phyloP scores from a whole-genome alignment of 2,329 filamentous ascomycete genomes.

The Aspergillus japonicus region DNA sequence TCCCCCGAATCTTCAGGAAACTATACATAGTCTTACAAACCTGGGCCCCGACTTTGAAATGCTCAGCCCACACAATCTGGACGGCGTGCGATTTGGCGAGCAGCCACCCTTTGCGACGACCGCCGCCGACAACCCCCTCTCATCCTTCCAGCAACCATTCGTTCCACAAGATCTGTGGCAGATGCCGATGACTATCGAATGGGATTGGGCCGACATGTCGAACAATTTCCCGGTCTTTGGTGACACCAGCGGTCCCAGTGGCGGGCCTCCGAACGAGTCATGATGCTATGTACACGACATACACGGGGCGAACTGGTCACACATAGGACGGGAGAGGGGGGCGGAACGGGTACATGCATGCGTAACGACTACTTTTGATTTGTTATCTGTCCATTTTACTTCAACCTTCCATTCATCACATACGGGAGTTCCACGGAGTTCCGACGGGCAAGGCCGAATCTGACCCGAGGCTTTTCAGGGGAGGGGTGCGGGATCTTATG shows the following conservation, averaged over 20 bases:
- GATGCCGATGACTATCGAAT: constrained; percentile 93
- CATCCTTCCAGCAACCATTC: constrained; percentile 75
- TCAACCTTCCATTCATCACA: not conserved
- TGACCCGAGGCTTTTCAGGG: not conserved
- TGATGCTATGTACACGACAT: not conserved
- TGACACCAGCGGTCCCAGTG: constrained; percentile 7
- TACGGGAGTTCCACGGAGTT: not conserved
- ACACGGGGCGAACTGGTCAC: not conserved
- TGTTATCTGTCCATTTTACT: not conserved
- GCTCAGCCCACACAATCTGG: constrained; percentile 36
- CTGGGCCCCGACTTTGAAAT: constrained; percentile 41
- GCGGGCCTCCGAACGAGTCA: not conserved
- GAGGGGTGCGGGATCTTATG: not conserved
- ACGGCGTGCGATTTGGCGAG: constrained; percentile 33
- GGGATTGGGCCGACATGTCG: constrained; percentile 66
- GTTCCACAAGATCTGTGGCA: constrained; percentile 93
- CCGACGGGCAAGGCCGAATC: not conserved
- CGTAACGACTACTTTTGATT: not conserved
- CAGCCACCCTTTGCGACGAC: constrained; percentile 30
- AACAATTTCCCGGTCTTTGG: constrained; percentile 39
- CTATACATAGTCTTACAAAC: constrained; percentile 29
- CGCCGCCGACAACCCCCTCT: constrained; percentile 34
- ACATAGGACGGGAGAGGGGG: not conserved
- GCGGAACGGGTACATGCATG: not conserved
- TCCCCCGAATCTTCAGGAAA: constrained; percentile 24